These are phyloP conservation scores for Podospora appendiculata DNA, from an alignment of 495 filamentous ascomycete genomes.

Conservation along the genomic window DNA sequence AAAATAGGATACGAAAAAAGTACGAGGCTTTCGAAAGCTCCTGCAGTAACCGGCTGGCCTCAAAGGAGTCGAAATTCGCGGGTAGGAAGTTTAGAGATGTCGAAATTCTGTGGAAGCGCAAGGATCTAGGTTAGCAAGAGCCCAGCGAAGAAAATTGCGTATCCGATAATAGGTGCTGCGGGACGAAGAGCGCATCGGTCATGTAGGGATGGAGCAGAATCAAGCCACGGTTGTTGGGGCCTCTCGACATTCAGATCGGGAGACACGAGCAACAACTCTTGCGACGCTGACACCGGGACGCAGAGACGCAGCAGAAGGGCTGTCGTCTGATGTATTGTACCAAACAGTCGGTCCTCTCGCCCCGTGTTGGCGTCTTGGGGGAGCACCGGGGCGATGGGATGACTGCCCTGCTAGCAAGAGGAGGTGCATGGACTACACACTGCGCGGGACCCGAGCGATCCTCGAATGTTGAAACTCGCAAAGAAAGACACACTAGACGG, in stretches of 20 bases:
- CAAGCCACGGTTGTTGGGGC: no score
- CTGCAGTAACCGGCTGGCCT: conserved; percentile 93
- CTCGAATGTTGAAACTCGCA: background rate
- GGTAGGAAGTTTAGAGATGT: conserved; percentile 16
- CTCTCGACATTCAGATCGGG: no score
- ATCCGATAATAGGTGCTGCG: background rate
- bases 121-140: conserved; percentile 19
- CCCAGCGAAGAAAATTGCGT: background rate
- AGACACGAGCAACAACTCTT: no score
- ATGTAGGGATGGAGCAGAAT: background rate
- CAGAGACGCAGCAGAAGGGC: no score
- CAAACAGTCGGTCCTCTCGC: no score
- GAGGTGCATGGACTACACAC: no score
- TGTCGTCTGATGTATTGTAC: no score
- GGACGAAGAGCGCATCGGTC: background rate
- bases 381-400: no score
- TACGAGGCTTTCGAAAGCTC: conserved; percentile 47
- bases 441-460: no score
- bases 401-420: no score
- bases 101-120: conserved; percentile 15
- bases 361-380: no score
- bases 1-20: conserved; percentile 28
- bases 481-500: background rate
- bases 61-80: conserved; percentile 53
- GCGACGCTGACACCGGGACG: no score